Base-by-base conservation (phyloP, 805 yeast species). In the Danielozyma ontarioensis region DNA sequence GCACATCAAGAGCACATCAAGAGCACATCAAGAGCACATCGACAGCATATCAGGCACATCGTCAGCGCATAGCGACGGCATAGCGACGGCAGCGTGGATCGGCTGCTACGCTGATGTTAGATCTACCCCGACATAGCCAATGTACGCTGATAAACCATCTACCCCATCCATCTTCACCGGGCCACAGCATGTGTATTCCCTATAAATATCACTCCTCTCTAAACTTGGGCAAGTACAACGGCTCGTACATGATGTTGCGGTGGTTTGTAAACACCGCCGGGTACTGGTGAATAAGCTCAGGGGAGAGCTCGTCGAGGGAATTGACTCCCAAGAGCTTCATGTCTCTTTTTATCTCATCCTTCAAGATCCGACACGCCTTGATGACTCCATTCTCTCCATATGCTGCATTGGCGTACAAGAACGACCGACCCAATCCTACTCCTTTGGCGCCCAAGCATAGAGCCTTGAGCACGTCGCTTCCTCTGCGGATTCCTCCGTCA, bases 401-500 rank as follows among this genome's bases (percentile, higher is more conserved):
- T 2, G 85, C 70, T n/a, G 84, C 70, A 78, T 82, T 76, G 25
- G 88, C 87, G 50, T 80, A 83, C 22, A 83, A 53, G 54, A 83
- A 79, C 2, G 89, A 86, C 36, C 90, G 67, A 4, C 93, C 89
- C 25, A 84, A 55, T 1, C 93, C 93, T 3, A 75, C 78, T 3
- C 84, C 86, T 37, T 70, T 76, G 18, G 90, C 93, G 7, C 93
- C 94, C 3, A 83, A 63, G 36, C 85, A 78, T 11, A 84, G 53
- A 0, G 93, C 90, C 49, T 84, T 83, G 31, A 83, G 45, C n/a
- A 84, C 59, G 50, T 84, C 94, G 3, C 87, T 74, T 8, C 84
- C 93, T 46, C 90, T 68, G 40, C 87, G 69, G 17, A 83, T 67
- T 24, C 93, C 93, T 33, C 94, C 93, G 50, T 84, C 93, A 18